Conservation (phyloP, 768 basidiomycete species). For the Rhizopogon sp. region DNA sequence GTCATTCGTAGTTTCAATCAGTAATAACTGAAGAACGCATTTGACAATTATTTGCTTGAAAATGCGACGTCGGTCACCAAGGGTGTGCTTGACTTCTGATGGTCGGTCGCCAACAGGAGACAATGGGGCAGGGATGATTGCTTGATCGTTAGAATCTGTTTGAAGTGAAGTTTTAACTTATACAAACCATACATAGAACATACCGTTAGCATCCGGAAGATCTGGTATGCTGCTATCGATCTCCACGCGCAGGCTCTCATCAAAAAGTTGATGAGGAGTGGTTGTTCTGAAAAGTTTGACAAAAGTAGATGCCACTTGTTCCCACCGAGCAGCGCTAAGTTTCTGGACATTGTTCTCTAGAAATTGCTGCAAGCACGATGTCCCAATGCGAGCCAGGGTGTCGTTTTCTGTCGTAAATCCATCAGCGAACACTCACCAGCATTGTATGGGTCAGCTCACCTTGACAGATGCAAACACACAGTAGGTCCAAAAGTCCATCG, state of each 20-base stretch:
- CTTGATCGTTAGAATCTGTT: conserved; percentile 57
- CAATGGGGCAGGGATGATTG: conserved; percentile 84
- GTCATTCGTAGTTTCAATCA: conserved; percentile 97
- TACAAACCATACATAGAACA: neutral
- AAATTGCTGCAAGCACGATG: conserved; percentile 94
- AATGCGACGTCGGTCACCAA: conserved; percentile 70
- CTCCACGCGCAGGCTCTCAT: conserved; percentile 84
- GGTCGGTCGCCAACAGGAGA: conserved; percentile 63
- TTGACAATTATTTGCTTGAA: conserved; percentile 99
- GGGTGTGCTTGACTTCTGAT: conserved; percentile 47
- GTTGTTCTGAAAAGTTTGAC: conserved; percentile 97
- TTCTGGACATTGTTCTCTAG: conserved; percentile 90
- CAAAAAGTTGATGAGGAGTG: conserved; percentile 95
- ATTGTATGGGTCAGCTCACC: conserved; percentile 43
- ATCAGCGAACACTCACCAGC: conserved; percentile 6
- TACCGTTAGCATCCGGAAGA: conserved; percentile 42
- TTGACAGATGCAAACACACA: conserved; percentile 98
- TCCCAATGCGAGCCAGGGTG: conserved; percentile 94
- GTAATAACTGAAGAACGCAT: conserved; percentile 93
- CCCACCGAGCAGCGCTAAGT: conserved; percentile 82
- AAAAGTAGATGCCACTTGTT: conserved; percentile 86
- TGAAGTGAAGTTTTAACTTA: conserved; percentile 7
- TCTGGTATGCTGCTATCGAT: conserved; percentile 60
- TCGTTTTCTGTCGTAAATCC: conserved; percentile 73
- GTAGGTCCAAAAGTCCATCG: conserved; percentile 88